Evolutionary conservation across 2,329 filamentous ascomycete species (phyloP).

Genomic region (Fusarium compactum): DNA sequence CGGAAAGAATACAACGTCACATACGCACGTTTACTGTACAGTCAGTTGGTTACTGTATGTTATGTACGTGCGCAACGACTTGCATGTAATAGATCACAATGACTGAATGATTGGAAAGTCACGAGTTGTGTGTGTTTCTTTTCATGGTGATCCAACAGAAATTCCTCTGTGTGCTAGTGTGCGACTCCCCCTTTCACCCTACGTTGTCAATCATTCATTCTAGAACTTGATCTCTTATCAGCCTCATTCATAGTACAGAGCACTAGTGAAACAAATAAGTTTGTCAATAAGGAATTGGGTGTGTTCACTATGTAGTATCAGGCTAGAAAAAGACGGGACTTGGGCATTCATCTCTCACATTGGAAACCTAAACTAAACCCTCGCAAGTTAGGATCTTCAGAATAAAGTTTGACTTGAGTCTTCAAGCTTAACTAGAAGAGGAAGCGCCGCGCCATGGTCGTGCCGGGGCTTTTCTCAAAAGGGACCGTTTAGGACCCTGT

Average conservation of each 20-base stretch:
- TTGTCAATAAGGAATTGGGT: background rate
- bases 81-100: background rate
- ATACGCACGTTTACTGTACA: background rate
- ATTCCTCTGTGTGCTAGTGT: background rate
- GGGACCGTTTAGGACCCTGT: conserved; percentile 9
- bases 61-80: background rate
- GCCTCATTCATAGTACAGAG: background rate
- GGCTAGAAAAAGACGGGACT: background rate
- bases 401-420: conserved; percentile 40
- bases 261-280: too few species aligned
- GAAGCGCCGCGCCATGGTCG: conserved; percentile 42
- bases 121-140: background rate
- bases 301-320: background rate
- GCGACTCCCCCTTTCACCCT: too few species aligned
- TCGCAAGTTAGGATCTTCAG: conserved; percentile 15
- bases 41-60: background rate
- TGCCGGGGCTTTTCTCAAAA: conserved; percentile 30
- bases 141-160: background rate
- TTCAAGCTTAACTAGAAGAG: conserved; percentile 30
- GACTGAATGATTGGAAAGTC: background rate
- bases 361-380: conserved; percentile 20
- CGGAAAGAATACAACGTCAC: background rate
- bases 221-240: background rate
- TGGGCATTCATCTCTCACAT: conserved; percentile 26
- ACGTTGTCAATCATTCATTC: background rate